These are phyloP conservation scores for Melanogaster broomeanus DNA, from an alignment of 768 basidiomycete genomes.

Conservation along the genomic window DNA sequence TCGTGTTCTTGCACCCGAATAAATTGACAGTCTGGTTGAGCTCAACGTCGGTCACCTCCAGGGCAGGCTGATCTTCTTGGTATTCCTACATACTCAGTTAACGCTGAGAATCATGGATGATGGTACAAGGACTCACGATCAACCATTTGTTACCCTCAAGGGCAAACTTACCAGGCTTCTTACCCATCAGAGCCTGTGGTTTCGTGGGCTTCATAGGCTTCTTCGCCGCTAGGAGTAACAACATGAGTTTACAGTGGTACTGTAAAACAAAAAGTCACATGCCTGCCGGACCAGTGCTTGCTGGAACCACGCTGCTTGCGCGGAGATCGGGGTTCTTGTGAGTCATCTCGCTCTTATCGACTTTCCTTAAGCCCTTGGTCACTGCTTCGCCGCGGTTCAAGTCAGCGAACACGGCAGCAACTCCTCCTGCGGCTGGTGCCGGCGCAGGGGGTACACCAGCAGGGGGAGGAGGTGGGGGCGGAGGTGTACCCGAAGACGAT, in stretches of 20 bases:
- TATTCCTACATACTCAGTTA: slow-evolving; percentile 65
- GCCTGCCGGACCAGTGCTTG: slow-evolving; percentile 35
- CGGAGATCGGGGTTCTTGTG: slow-evolving; percentile 96
- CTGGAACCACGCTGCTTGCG: slow-evolving; percentile 51
- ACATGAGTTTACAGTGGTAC: not conserved
- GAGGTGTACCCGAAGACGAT: slow-evolving; percentile 26
- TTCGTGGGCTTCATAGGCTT: slow-evolving; percentile 83
- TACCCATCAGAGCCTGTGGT: slow-evolving; percentile 78
- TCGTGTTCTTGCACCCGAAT: slow-evolving; percentile 86
- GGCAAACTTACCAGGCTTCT: slow-evolving; percentile 88
- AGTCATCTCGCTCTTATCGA: slow-evolving; percentile 96
- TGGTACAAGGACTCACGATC: slow-evolving; percentile 59
- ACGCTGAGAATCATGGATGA: not conserved
- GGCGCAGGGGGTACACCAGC: slow-evolving; percentile 41
- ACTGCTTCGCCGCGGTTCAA: slow-evolving; percentile 89
- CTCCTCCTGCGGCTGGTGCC: slow-evolving; percentile 52
- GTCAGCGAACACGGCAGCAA: slow-evolving; percentile 84
- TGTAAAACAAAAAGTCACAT: slow-evolving; percentile 23
- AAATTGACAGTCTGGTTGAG: slow-evolving; percentile 85
- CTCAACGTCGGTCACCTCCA: slow-evolving; percentile 76
- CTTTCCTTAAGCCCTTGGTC: slow-evolving; percentile 89
- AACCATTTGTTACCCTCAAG: slow-evolving; percentile 94
- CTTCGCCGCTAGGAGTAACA: slow-evolving; percentile 40
- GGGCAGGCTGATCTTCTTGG: slow-evolving; percentile 74
- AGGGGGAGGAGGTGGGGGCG: slow-evolving; percentile 52